Conservation (phyloP, 2,329 filamentous ascomycete species). For the Xylariaceae sp. region DNA sequence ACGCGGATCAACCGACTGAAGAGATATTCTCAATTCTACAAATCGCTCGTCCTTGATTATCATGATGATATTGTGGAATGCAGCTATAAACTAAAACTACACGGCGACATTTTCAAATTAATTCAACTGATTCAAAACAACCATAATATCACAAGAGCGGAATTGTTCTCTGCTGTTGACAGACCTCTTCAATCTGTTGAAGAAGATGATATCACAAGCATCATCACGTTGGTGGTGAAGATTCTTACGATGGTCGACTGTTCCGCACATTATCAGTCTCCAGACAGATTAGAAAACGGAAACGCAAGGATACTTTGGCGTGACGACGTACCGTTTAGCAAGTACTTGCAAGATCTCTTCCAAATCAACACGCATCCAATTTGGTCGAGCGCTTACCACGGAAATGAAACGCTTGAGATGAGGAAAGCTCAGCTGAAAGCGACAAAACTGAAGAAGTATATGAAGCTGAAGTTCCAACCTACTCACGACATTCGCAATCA, state of each 20-base stretch:
- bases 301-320: slow-evolving; percentile 6
- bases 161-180: too few relatives aligned
- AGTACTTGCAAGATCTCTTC: slow-evolving; percentile 17
- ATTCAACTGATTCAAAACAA: slow-evolving; percentile 3
- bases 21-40: slow-evolving; percentile 10
- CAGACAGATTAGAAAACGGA: slow-evolving; percentile 14
- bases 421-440: slow-evolving; percentile 11
- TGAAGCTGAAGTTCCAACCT: slow-evolving; percentile 8
- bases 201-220: too few relatives aligned
- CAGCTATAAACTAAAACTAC: slow-evolving; percentile 3
- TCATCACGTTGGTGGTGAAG: slow-evolving; percentile 13
- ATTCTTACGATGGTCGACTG: slow-evolving; percentile 14
- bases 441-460: slow-evolving; percentile 11
- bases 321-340: slow-evolving; percentile 11
- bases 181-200: too few relatives aligned
- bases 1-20: background rate
- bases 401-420: slow-evolving; percentile 8
- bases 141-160: slow-evolving; percentile 6
- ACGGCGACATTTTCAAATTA: slow-evolving; percentile 10
- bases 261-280: slow-evolving; percentile 11
- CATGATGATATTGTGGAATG: slow-evolving; percentile 1
- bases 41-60: slow-evolving; percentile 8
- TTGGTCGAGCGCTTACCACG: slow-evolving; percentile 9
- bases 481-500: slow-evolving; percentile 15
- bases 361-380: slow-evolving; percentile 10